Base-by-base conservation (phyloP, 768 basidiomycete species). In the Boletus vinaceobasis region DNA sequence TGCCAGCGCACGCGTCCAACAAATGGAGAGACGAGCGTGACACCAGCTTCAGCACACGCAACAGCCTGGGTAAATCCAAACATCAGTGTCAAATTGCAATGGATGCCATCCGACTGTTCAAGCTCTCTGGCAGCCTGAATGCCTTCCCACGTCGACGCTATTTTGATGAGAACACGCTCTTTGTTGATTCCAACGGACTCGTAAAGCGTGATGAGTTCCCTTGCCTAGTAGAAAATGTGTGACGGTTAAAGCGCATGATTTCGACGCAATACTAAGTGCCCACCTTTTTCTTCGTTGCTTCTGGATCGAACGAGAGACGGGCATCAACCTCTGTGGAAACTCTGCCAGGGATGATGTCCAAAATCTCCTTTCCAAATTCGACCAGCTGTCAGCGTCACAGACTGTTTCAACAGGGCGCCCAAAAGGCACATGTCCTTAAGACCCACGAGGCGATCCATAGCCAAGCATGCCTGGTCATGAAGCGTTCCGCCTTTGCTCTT, bases 271-370 rank as follows among this genome's bases (percentile, higher is more conserved):
- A 26, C 8, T 14, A 2, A 4, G 3, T 0, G 26, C 71, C 23
- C 43, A 81, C 87, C 82, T 93, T 95, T 54, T 80, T 82, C 73
- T 92, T 94, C 51, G 90, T 95, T 10, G 72, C 90, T 69, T 86
- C 84, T 73, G 87, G 91, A 76, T 97, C 88, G 73, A 96, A 96
- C 44, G 94, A 97, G 48, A 98, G 84, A 61, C 90, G 86, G 33
- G 95, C 96, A 73, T 98, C 96, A 60, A 98, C 91, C 74, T 98
- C 96, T 53, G 96, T 98, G 36, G 96, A 98, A 56, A 98, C 94
- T 69, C 96, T 88, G 50, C 95, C 96, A 42, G 95, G 95, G 64
- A 98, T 92, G 73, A 98, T 91, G 55, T 76, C 74, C 55, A 98
- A 79, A 66, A 98, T 98, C 74, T 88, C 93, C 70, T 86, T 89